Evolutionary conservation across 371 early-diverging fungal species (phyloP), one percentile per base, ranked within the genome.

Genomic region (Mortierella sp.): DNA sequence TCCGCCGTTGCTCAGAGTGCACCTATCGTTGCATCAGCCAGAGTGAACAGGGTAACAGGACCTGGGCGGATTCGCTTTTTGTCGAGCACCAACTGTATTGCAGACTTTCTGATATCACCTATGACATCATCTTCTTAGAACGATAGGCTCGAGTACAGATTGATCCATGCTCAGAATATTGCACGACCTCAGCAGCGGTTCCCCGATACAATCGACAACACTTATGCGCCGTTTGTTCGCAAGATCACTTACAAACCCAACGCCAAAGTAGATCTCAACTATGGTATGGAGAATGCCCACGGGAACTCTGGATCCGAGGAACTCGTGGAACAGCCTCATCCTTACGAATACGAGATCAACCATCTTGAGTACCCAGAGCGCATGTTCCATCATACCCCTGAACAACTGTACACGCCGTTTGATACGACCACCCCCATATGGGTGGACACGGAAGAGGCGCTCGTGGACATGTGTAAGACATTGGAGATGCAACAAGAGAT

Each of bases 311-410:
- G 34, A 18, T 50, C 60, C 18, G 39, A 58, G 21, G 61, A 69
- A 26, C 53, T 60, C 23, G 60, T 61, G 2, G 19, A 58, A 71
- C 21, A 79, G 42, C 89, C 92, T 16, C 96, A 99, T 73, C 98
- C 99, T 24, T 99, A 99, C 72, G 87, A 87, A 58, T 91, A 90
- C 67, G 99, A 99, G 81, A 96, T 98, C 59, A 72, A 81, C 42
- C 80, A 91, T 64, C 68, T 94, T 38, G 82, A 87, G n/a, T 91
- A 91, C 71, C 96, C 98, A 1, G 66, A 79, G 5, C 83, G 81
- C 42, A 82, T 94, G 81, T 91, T 95, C 57, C 80, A 88, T 45
- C 65, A 67, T 34, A 46, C 73, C 2, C 85, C 89, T 7, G 90
- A 90, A 24, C 81, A 84, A 12, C 76, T 86, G 47, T 92, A 84